phyloP scores from a whole-genome alignment of 2,329 filamentous ascomycete species.

The Sporothrix pseudoabietina region DNA sequence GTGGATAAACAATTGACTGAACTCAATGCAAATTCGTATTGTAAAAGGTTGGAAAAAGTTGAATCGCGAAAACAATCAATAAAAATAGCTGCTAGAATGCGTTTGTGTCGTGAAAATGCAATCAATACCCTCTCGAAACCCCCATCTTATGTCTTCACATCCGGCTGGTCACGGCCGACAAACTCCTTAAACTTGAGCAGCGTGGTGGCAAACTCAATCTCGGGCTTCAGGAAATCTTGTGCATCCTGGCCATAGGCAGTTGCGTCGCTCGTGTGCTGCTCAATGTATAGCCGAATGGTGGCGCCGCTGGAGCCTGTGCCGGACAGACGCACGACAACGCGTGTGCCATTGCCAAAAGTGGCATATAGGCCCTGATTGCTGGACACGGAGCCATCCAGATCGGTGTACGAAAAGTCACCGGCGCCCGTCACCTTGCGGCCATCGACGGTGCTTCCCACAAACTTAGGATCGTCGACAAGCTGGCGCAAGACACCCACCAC shows the following conservation, averaged over 20 bases:
- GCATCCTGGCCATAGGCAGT: constrained; percentile 78
- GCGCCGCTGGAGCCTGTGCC: constrained; percentile 94
- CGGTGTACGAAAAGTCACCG: constrained; percentile 97
- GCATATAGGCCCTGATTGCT: constrained; percentile 96
- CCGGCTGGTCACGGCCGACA: constrained; percentile 87
- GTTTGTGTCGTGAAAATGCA: constrained; percentile 19
- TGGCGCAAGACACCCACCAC: constrained; percentile 79
- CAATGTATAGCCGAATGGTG: constrained; percentile 94
- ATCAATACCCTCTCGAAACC: background rate
- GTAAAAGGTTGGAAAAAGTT: background rate
- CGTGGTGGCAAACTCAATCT: constrained; percentile 80
- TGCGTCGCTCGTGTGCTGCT: constrained; percentile 86
- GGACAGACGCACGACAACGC: constrained; percentile 91
- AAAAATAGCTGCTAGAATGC: constrained; percentile 6
- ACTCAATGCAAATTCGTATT: background rate
- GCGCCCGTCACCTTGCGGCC: constrained; percentile 81
- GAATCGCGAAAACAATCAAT: background rate
- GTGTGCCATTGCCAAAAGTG: constrained; percentile 90
- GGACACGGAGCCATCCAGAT: constrained; percentile 94
- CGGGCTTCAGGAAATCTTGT: constrained; percentile 90
- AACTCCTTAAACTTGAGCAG: constrained; percentile 93
- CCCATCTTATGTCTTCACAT: constrained; percentile 80
- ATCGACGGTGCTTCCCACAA: constrained; percentile 79
- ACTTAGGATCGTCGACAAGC: constrained; percentile 71
- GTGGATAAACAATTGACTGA: background rate